A percentile compares a stretch with the other conserved stretches of the same genome.
Conservation (phyloP, 768 basidiomycete species). For the Pholiota molesta region DNA sequence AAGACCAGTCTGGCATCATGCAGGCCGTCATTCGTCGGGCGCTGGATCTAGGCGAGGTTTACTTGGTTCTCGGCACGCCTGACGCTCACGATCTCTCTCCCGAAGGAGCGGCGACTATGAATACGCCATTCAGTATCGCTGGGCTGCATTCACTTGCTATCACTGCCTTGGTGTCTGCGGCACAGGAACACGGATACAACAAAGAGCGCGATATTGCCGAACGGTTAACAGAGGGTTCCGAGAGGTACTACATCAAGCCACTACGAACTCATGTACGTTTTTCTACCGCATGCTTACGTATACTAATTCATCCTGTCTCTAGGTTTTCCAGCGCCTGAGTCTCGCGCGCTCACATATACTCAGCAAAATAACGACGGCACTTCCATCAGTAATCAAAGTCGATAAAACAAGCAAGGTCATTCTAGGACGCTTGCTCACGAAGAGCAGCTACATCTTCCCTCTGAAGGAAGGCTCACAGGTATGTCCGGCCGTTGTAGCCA, state of each 20-base stretch:
- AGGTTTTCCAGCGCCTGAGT: slow-evolving; percentile 3
- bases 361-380: background rate
- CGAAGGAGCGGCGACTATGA: background rate
- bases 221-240: background rate
- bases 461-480: background rate
- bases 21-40: slow-evolving; percentile 2
- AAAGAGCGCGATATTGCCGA: background rate
- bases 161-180: background rate
- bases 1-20: background rate
- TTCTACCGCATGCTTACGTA: background rate
- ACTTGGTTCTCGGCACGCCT: background rate
- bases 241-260: background rate
- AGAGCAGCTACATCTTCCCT: slow-evolving; percentile 8
- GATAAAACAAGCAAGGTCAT: background rate
- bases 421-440: background rate
- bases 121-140: background rate
- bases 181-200: background rate
- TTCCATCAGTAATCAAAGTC: slow-evolving; percentile 4
- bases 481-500: too few relatives aligned
- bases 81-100: background rate
- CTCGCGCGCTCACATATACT: background rate
- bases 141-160: background rate
- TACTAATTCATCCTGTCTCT: background rate
- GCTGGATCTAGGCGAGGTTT: background rate
- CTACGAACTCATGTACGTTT: slow-evolving; percentile 1